Percentiles rank a stretch among this genome's conserved stretches.
Conservation (phyloP, 176 grass and related monocot genomes). For the Carex cristatella region DNA sequence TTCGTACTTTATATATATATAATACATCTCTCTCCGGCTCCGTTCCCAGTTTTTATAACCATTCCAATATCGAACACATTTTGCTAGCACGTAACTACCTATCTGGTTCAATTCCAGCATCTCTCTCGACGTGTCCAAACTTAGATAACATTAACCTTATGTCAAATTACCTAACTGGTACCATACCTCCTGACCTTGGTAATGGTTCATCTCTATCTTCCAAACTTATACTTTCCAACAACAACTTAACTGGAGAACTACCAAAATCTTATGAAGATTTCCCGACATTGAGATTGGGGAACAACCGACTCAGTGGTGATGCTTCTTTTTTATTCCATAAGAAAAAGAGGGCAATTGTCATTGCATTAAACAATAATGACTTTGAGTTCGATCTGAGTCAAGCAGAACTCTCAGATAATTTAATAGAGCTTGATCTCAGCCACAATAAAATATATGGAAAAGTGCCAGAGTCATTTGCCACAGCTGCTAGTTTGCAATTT, state of each 20-base stretch:
- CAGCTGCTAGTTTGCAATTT: neutral
- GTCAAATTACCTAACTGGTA: neutral
- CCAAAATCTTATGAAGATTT: constrained; percentile 10
- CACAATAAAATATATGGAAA: constrained; percentile 11
- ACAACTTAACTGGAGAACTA: constrained; percentile 3
- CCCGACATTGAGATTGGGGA: neutral
- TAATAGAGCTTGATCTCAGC: neutral
- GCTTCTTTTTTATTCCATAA: constrained; percentile 20
- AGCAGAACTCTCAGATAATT: neutral
- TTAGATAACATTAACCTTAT: neutral
- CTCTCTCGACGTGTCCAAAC: neutral
- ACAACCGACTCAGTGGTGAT: constrained; percentile 10
- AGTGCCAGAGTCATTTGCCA: constrained; percentile 9
- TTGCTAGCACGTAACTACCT: neutral
- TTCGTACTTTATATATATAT: neutral
- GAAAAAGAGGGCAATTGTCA: neutral
- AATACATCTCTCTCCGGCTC: constrained; percentile 6
- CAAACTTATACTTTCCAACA: neutral
- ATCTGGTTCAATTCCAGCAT: neutral
- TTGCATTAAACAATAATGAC: constrained; percentile 1
- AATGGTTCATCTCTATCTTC: neutral
- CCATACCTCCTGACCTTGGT: neutral
- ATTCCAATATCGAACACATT: neutral
- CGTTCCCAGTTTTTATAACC: neutral
- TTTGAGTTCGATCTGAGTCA: constrained; percentile 16